Percentiles rank a stretch among this genome's conserved stretches.
phyloP scores from a whole-genome alignment of 2,329 filamentous ascomycete species.

The Camillea tinctor region DNA sequence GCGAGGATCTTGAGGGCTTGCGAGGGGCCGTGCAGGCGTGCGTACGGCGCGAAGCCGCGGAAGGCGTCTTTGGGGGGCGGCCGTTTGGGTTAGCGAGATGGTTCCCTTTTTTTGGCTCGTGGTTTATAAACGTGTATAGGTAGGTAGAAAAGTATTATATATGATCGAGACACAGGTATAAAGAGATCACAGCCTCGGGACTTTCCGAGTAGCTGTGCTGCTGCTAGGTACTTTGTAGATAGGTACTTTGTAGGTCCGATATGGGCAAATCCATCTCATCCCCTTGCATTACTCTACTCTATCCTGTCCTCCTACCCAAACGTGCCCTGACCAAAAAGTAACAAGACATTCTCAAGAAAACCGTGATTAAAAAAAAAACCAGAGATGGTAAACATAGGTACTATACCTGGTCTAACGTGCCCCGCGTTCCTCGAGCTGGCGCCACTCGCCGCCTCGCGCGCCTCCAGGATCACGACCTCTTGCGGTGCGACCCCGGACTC shows the following conservation, averaged over 20 bases:
- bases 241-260: too few relatives aligned
- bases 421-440: constrained; percentile 45
- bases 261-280: too few relatives aligned
- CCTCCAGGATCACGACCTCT: constrained; percentile 42
- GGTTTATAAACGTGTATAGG: neutral
- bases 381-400: neutral
- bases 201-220: too few relatives aligned
- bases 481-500: constrained; percentile 32
- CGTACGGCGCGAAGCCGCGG: constrained; percentile 45
- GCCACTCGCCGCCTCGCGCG: constrained; percentile 43
- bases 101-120: neutral
- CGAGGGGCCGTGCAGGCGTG: constrained; percentile 39
- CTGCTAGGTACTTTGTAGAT: too few relatives aligned
- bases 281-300: too few relatives aligned
- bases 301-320: too few relatives aligned
- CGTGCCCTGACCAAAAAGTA: too few relatives aligned
- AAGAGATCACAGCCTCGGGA: too few relatives aligned
- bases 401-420: constrained; percentile 37
- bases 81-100: neutral
- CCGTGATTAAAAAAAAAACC: neutral
- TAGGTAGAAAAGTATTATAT: neutral
- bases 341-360: too few relatives aligned
- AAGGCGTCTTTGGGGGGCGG: constrained; percentile 38
- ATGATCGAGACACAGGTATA: too few relatives aligned
- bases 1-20: constrained; percentile 46